phyloP scores from a whole-genome alignment of 495 filamentous ascomycete genomes.

The Darksidea phi region DNA sequence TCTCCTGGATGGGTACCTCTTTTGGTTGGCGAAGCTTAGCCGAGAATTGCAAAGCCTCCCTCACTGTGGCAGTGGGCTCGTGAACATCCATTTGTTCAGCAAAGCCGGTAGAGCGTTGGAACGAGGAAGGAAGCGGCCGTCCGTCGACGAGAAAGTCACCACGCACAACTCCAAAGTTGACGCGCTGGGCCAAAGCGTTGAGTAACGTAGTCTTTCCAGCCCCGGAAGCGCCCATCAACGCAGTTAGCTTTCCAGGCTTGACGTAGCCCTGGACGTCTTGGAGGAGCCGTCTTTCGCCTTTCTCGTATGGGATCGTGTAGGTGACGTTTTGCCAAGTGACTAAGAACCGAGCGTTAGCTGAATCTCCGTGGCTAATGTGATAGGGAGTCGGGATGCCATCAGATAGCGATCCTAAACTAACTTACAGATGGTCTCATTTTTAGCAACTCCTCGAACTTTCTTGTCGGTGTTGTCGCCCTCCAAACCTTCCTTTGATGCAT shows the following conservation, averaged over 20 bases:
- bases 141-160: slow-evolving; percentile 59
- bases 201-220: slow-evolving; percentile 71
- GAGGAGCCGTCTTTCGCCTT: slow-evolving; percentile 58
- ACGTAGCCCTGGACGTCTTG: slow-evolving; percentile 68
- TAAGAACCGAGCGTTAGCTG: too few species aligned
- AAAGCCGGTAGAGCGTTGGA: slow-evolving; percentile 51
- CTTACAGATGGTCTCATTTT: slow-evolving; percentile 58
- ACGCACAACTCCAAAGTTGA: slow-evolving; percentile 53
- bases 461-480: slow-evolving; percentile 29
- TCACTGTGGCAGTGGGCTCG: slow-evolving; percentile 59
- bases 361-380: too few species aligned
- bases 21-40: slow-evolving; percentile 58
- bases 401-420: too few species aligned
- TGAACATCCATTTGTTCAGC: slow-evolving; percentile 63
- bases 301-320: slow-evolving; percentile 67
- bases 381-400: too few species aligned
- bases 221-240: slow-evolving; percentile 66
- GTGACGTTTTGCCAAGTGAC: slow-evolving; percentile 77
- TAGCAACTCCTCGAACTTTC: slow-evolving; percentile 49
- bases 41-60: slow-evolving; percentile 60
- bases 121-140: slow-evolving; percentile 40
- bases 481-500: slow-evolving; percentile 37
- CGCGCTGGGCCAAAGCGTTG: slow-evolving; percentile 59
- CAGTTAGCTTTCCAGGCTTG: slow-evolving; percentile 68
- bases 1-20: slow-evolving; percentile 53